Conservation (phyloP, 2,329 filamentous ascomycete genomes). For the Neophaeococcomyces mojaviensis region DNA sequence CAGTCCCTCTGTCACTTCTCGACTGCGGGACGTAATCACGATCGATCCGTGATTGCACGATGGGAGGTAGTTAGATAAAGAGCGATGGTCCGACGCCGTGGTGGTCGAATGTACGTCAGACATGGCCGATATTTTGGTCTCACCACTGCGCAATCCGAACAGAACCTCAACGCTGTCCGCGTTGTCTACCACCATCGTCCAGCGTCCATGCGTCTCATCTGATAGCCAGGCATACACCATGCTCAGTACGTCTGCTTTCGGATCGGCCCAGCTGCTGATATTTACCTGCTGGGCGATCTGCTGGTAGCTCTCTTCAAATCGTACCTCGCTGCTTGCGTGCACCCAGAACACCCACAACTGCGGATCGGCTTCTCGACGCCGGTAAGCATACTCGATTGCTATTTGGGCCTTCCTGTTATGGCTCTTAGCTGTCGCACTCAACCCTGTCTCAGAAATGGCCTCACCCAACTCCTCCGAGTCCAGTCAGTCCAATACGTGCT, state of each 20-base stretch:
- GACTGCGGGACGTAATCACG: conserved; percentile 15
- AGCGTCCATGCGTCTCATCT: conserved; percentile 6
- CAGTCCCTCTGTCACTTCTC: conserved; percentile 5
- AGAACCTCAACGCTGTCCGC: conserved; percentile 8
- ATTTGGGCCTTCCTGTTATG: conserved; percentile 26
- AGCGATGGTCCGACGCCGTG: not conserved
- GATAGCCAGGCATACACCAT: conserved; percentile 10
- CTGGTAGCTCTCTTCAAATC: conserved; percentile 23
- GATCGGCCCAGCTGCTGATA: conserved; percentile 10
- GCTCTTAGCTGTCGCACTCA: not conserved
- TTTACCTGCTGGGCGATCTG: conserved; percentile 17
- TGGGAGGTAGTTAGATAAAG: conserved; percentile 18
- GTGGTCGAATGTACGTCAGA: not conserved
- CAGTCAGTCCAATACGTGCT: conserved; percentile 26
- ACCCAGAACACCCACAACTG: conserved; percentile 27
- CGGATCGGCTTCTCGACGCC: conserved; percentile 14
- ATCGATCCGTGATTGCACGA: conserved; percentile 17
- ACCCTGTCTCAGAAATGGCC: not conserved
- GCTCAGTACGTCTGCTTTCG: conserved; percentile 3
- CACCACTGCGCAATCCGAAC: not conserved
- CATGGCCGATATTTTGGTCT: not conserved
- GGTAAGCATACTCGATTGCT: conserved; percentile 24
- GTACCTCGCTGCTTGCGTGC: conserved; percentile 19
- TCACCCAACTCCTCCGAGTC: conserved; percentile 32
- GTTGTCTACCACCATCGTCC: conserved; percentile 14